Conservation (phyloP, 139 green algal genomes). For the Asterochloris sp. region DNA sequence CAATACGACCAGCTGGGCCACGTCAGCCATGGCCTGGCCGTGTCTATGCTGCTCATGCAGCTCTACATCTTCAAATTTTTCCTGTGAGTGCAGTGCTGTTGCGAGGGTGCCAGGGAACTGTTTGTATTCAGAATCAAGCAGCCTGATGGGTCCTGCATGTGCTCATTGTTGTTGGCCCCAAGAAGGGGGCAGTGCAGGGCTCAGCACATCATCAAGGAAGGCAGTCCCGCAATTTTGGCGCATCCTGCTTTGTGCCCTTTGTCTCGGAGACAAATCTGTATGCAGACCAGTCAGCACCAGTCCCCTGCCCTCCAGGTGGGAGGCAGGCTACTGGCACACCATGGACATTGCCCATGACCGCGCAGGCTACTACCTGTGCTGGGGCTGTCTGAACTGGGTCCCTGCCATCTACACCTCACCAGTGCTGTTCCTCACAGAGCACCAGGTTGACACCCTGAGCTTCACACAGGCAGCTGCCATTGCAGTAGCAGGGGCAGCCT, state of each 20-base stretch:
- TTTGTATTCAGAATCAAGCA: too few species aligned
- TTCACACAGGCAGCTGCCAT: constrained; percentile 25
- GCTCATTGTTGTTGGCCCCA: too few species aligned
- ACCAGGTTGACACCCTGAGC: constrained; percentile 39
- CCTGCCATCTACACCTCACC: constrained; percentile 73
- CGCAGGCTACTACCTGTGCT: constrained; percentile 81
- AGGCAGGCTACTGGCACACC: constrained; percentile 70
- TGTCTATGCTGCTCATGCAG: constrained; percentile 55
- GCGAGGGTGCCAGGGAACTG: too few species aligned
- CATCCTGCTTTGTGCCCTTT: too few species aligned
- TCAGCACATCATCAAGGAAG: too few species aligned
- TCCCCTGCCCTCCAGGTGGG: constrained; percentile 34
- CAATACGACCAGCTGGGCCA: constrained; percentile 53
- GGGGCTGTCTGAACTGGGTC: constrained; percentile 75
- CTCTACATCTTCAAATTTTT: constrained; percentile 75
- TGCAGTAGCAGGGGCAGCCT: constrained; percentile 30
- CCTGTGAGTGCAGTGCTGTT: constrained; percentile 25
- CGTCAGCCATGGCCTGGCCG: constrained; percentile 55
- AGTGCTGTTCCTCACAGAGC: constrained; percentile 57
- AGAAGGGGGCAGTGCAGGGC: too few species aligned
- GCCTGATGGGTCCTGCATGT: too few species aligned
- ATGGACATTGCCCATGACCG: constrained; percentile 84
- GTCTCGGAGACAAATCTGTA: too few species aligned
- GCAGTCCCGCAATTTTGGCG: background rate
- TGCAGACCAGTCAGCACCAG: too few species aligned